These are phyloP conservation scores for Hyaloscypha hepaticicola DNA, from an alignment of 495 filamentous ascomycete species.

Conservation along the genomic window DNA sequence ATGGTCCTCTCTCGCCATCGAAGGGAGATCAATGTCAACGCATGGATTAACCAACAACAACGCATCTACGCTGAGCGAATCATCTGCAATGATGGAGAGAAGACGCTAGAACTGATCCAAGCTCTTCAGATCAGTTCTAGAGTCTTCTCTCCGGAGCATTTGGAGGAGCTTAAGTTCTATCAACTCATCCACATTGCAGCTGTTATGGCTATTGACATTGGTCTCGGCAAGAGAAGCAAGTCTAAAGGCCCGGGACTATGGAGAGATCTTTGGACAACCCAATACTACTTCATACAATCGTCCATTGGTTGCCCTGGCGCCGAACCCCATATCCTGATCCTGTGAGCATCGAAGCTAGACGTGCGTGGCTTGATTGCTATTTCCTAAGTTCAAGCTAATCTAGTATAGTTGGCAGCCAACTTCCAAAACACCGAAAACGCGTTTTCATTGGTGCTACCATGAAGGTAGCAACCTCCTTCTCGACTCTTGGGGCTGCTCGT, in stretches of 20 bases:
- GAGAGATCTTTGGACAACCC: conserved; percentile 49
- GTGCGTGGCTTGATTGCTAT: conserved; percentile 82
- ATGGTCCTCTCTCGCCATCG: too few relatives aligned
- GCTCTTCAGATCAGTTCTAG: conserved; percentile 70
- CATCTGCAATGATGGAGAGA: conserved; percentile 73
- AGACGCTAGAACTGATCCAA: conserved; percentile 84
- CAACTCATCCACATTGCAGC: conserved; percentile 83
- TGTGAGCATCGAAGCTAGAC: conserved; percentile 67
- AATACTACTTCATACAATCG: too few relatives aligned
- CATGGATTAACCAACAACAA: too few relatives aligned
- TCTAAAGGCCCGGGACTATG: conserved; percentile 39
- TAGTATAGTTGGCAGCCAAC: too few relatives aligned
- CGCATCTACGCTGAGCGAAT: conserved; percentile 70
- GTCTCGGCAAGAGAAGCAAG: conserved; percentile 60
- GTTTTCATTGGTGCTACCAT: too few relatives aligned
- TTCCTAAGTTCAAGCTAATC: too few relatives aligned
- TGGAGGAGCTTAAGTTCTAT: conserved; percentile 89
- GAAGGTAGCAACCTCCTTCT: too few relatives aligned
- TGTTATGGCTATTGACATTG: conserved; percentile 84
- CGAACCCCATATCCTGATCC: conserved; percentile 54
- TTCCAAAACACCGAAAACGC: too few relatives aligned
- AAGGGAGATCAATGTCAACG: too few relatives aligned
- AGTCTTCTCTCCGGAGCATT: conserved; percentile 82
- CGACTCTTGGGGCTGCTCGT: too few relatives aligned
- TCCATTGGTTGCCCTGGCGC: too few relatives aligned